Evolutionary conservation across 2,329 filamentous ascomycete genomes (phyloP), one percentile per base, ranked within the genome.

Genomic region (Ophioceras dolichostomum): DNA sequence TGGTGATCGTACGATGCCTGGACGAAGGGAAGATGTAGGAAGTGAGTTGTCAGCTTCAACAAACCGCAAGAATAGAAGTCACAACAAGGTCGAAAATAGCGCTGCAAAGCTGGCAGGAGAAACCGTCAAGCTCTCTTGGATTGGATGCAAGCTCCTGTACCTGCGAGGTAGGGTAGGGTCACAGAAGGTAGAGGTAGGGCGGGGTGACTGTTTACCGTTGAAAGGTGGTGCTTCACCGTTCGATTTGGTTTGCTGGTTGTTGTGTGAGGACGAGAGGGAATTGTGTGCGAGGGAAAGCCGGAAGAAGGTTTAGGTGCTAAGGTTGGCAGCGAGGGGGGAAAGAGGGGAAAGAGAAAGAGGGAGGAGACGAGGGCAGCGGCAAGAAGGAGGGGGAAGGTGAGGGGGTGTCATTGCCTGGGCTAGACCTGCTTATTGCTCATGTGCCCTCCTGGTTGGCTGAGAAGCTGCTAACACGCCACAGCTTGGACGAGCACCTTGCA

Each of bases 1-100:
- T 34, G 13, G 33, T 27, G 27, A 34, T 34, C 19, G 33, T 27
- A 35, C 33, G 33, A 35, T 16, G 10, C 27, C 18, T 35, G 19
- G 32, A 16, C 32, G 21, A 34, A 22, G 14, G 32, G 19, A 34
- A 10, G 32, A 14, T 19, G 14, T n/a, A 3, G 22, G 22, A 10
- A 10, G 19, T 34, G 4, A 34, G 32, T 34, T 20, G 21, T 10
- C n/a, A 21, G 32, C 14, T 34, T 22, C 10, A 34, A 34, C 21
- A 20, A 21, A 34, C 17, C 14, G 19, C 12, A 10, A 14, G 29
- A 21, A 19, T 10, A 14, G 32, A 21, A 19, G 19, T n/a, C 14
- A 33, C 12, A 19, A 18, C 14, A 17, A 32, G 16, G 14, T 22
- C 26, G 19, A 21, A 34, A 22, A 7, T 18, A 20, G 17, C 6